These are phyloP conservation scores for Talaromyces sp. DNA, from an alignment of 2,329 filamentous ascomycete species.

Conservation along the genomic window DNA sequence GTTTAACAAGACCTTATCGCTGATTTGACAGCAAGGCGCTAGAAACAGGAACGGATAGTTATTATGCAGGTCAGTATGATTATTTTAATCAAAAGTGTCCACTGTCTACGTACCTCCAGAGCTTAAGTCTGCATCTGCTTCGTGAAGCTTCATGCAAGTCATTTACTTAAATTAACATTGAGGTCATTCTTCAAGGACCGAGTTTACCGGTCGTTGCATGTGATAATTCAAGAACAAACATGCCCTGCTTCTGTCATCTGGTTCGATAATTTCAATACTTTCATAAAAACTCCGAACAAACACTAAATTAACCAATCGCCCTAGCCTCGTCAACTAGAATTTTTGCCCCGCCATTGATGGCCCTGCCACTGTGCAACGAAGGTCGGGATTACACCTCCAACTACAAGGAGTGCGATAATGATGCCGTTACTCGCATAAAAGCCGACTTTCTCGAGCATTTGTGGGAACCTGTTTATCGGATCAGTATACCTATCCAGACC, in stretches of 20 bases:
- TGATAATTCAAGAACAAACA: neutral
- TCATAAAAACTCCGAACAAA: neutral
- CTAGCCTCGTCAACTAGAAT: neutral
- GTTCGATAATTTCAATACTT: neutral
- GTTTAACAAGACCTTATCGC: neutral
- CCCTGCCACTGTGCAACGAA: conserved; percentile 23
- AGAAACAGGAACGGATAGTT: neutral
- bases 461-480: conserved; percentile 19
- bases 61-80: neutral
- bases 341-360: neutral
- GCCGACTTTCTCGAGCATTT: conserved; percentile 35
- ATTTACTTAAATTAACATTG: neutral
- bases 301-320: neutral
- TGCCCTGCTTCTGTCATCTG: neutral
- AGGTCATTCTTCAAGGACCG: neutral
- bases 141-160: neutral
- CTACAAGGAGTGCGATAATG: conserved; percentile 28
- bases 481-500: neutral
- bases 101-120: neutral
- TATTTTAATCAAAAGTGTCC: neutral
- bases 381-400: conserved; percentile 30
- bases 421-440: conserved; percentile 30
- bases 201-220: neutral
- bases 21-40: neutral
- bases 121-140: neutral